Evolutionary conservation across 129 eudicot genomes (phyloP), one percentile per base, ranked within the genome.

Genomic region (Flaveria bidentis): DNA sequence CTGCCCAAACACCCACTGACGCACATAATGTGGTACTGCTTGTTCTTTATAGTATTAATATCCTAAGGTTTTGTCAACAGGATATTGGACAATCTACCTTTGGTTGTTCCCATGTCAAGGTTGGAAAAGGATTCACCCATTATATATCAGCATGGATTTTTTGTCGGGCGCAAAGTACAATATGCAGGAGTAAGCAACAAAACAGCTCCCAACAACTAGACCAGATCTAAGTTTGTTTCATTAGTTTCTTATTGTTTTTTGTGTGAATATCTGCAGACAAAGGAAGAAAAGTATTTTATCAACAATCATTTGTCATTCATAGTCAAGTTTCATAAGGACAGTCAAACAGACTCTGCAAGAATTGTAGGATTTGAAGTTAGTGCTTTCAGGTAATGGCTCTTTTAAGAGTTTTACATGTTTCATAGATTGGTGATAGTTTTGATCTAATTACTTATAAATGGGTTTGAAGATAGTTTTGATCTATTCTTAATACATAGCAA

Each of bases 21-120:
- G 39, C 18, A 17, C 28, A 26, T 1, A 61, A 42, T 12, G 33
- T 53, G 47, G 52, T 65, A 47, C 39, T 66, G 47, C 66, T 44
- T 26, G 23, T 51, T 69, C 28, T 16, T 39, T 30, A 23, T 33
- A 20, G 69, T 2, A 74, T 20, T 81, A 60, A 74, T 55, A 51
- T 17, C 57, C 33, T 17, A 67, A 45, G n/a, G 11, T 44, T 75
- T 75, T 42, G 39, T 71, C n/a, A 41, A 51, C 83, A 90, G 96
- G 96, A 88, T 90, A 66, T 78, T 90, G 86, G 96, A 90, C 78
- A 86, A 86, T 75, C 91, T 90, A 77, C 96, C 96, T 9, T 78
- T 87, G 76, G 89, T 86, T 67, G 89, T 86, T 77, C 92, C 88
- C 69, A 81, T 82, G 83, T 69, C 73, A 65, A 68, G 86, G 73